phyloP scores from a whole-genome alignment of 345 rosid species.

The Carallia pectinifolia region DNA sequence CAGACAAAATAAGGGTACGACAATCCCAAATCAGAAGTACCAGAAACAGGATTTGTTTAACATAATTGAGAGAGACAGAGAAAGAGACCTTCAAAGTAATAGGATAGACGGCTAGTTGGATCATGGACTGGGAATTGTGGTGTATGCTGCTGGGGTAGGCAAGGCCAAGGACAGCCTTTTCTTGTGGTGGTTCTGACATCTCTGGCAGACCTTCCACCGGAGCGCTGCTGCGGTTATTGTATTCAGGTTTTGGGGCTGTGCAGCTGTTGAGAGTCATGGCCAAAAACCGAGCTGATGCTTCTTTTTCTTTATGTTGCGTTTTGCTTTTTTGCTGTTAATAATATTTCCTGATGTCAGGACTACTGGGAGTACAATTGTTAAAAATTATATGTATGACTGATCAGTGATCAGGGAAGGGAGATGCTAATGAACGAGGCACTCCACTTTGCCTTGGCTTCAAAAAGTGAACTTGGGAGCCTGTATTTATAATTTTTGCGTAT shows the following conservation, averaged over 20 bases:
- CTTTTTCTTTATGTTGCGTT: no score
- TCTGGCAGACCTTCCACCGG: slow-evolving; percentile 29
- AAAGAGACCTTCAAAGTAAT: slow-evolving; percentile 74
- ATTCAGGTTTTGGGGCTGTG: slow-evolving; percentile 56
- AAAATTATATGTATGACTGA: not conserved
- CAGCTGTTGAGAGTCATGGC: slow-evolving; percentile 45
- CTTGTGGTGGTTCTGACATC: slow-evolving; percentile 46
- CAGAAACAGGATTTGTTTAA: no score
- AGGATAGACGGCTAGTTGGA: slow-evolving; percentile 49
- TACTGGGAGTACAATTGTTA: not conserved
- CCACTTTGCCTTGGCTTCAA: slow-evolving; percentile 38
- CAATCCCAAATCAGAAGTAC: no score
- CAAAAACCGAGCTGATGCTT: slow-evolving; percentile 15
- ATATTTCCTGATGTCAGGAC: slow-evolving; percentile 9
- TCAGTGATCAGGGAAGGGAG: slow-evolving; percentile 24
- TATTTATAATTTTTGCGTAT: slow-evolving; percentile 36
- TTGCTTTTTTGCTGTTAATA: not conserved
- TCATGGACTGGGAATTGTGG: slow-evolving; percentile 41
- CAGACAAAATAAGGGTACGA: no score
- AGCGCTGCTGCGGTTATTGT: slow-evolving; percentile 29
- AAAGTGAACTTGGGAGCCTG: slow-evolving; percentile 49
- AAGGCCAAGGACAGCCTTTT: slow-evolving; percentile 29
- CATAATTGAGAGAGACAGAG: not conserved
- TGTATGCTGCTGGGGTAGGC: slow-evolving; percentile 33
- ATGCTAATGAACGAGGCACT: slow-evolving; percentile 20